Percentiles rank a stretch among this genome's conserved stretches.
phyloP scores from a whole-genome alignment of 208 protist species.

The Leishmania aethiopica region DNA sequence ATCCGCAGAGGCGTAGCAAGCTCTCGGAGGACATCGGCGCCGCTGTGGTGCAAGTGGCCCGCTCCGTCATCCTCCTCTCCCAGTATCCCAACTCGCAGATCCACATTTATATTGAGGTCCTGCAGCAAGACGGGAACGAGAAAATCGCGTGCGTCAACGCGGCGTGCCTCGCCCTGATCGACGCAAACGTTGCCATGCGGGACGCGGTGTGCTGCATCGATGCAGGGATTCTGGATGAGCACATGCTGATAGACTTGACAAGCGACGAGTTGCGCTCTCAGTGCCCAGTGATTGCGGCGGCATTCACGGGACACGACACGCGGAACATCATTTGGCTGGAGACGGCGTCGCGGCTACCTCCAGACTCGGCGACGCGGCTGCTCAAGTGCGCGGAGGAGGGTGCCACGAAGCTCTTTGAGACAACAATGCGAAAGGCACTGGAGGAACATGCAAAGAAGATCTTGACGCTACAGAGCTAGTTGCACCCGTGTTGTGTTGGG shows the following conservation, averaged over 20 bases:
- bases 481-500: neutral
- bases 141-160: slow-evolving; percentile 88
- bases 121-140: slow-evolving; percentile 81
- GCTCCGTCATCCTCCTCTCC: slow-evolving; percentile 72
- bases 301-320: slow-evolving; percentile 67
- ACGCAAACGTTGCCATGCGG: slow-evolving; percentile 86
- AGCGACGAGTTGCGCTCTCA: slow-evolving; percentile 79
- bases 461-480: slow-evolving; percentile 43
- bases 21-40: slow-evolving; percentile 79
- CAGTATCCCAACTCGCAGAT: slow-evolving; percentile 92
- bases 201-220: slow-evolving; percentile 71
- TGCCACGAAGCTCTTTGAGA: slow-evolving; percentile 44
- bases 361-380: slow-evolving; percentile 55
- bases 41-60: slow-evolving; percentile 70
- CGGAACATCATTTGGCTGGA: slow-evolving; percentile 83
- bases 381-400: slow-evolving; percentile 59
- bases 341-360: slow-evolving; percentile 59
- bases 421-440: slow-evolving; percentile 42
- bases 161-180: slow-evolving; percentile 83
- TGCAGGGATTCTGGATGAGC: slow-evolving; percentile 68
- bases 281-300: slow-evolving; percentile 64
- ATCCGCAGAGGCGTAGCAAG: slow-evolving; percentile 57
- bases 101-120: slow-evolving; percentile 81
- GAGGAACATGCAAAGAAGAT: slow-evolving; percentile 61
- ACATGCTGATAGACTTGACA: slow-evolving; percentile 77